Evolutionary conservation across 192 early-diverging fungal species (phyloP), one percentile per base, ranked within the genome.

Genomic region (Funneliformis mosseae): DNA sequence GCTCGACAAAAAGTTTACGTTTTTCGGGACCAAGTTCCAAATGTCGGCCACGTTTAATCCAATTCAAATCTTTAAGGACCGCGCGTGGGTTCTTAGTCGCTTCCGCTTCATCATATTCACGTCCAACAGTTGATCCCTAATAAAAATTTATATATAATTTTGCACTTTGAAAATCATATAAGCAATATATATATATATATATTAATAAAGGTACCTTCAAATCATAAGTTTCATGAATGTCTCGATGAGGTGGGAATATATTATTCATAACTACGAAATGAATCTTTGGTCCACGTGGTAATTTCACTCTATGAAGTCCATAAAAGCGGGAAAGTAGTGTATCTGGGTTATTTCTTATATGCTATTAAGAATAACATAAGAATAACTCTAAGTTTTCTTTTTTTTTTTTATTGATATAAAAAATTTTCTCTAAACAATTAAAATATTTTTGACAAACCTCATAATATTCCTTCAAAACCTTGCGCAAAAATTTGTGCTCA

Each of bases 181-280:
- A 28, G 0, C 3, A 55, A 50, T 28, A 74, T 59, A 74, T 10
- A 50, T 39, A 1, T 21, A 71, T 39, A 18, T 8, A 3, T 2
- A 33, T 33, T 33, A 33, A 33, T 3, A 8, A 59, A 16, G 70
- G 61, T 75, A 87, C 92, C 86, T 99, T 99, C 62, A 99, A 86
- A 84, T 99, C 98, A 81, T 94, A 99, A 60, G 91, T 94, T 81
- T 95, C 94, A 80, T 99, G 97, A 42, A 99, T 96, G 87, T 99
- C 96, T 84, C 95, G 92, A 89, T 97, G 97, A 11, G 96, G 90
- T 21, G 98, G 97, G 81, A 99, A 97, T 12, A 99, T 94, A 83
- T 99, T 99, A 76, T 94, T 95, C 98, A 99, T 99, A 23, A 99
- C 97, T 10, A 99, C 95, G 88, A 99, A 99, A 87, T 99, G 97